Evolutionary conservation across 2,329 filamentous ascomycete genomes (phyloP), one percentile per base, ranked within the genome.

Genomic region (Aspergillus sp.): DNA sequence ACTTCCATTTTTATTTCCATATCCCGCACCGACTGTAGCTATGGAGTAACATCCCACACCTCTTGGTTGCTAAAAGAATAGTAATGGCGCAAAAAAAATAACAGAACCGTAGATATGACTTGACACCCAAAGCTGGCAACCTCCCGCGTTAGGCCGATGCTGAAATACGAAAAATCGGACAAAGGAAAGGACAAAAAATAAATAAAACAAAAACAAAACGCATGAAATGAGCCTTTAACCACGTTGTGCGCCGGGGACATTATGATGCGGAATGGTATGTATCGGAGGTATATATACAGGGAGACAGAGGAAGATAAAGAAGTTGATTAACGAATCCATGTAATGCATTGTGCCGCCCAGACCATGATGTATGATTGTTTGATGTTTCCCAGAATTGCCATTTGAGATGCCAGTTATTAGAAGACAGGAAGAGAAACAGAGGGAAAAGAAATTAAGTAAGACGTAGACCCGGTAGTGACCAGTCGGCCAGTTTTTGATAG

Each of bases 261-360:
- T 55, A 58, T 55, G 56, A 34, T 55, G 39, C 48, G 13, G 34
- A 15, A 32, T 51, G 41, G 34, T 32, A 24, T 38, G 43, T 38
- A 53, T 30, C 11, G 11, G 47, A 17, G 11, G 32, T 36, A 32
- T 57, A 56, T 60, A 60, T 56, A 54, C 54, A 59, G 17, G 18
- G 30, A 48, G 44, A 44, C 3, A 13, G 22, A 7, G 45, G 30
- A 56, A 47, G 34, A 18, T 24, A 22, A 44, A 39, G 38, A 32
- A 20, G 32, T 20, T 30, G 8, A 48, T 15, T 54, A 41, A 30
- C 18, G 20, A 18, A 48, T 17, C 13, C 34, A 32, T 48, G 43
- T 47, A 38, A 53, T 53, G 51, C 20, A 48, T 30, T 38, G 15
- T 12, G n/a, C 15, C 15, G 34, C 34, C 52, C 34, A 41, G 18